Conservation (phyloP, 2,329 filamentous ascomycete species). For the Aspergillus sojae region DNA sequence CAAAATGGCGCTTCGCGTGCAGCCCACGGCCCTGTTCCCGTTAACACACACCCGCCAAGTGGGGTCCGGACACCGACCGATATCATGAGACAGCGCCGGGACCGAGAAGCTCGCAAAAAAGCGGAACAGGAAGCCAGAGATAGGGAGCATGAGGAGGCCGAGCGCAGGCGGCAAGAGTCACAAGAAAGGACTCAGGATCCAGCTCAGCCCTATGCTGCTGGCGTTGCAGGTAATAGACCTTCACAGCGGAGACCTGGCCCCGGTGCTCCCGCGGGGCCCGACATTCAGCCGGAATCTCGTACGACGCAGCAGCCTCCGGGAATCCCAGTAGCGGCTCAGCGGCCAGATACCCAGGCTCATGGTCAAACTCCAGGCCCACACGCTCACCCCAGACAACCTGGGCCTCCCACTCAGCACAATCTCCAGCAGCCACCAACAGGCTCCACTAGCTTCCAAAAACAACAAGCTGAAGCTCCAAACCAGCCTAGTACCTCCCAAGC, state of each 20-base stretch:
- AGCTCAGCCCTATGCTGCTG: constrained; percentile 47
- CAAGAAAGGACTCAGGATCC: constrained; percentile 34
- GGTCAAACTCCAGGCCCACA: constrained; percentile 13
- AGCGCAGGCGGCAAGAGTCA: constrained; percentile 47
- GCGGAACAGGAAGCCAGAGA: constrained; percentile 67
- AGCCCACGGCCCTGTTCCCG: constrained; percentile 56
- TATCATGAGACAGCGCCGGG: constrained; percentile 85
- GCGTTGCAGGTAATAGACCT: constrained; percentile 37
- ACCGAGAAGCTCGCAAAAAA: constrained; percentile 71
- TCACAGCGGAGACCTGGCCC: constrained; percentile 20
- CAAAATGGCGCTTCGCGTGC: constrained; percentile 60
- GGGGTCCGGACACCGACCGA: constrained; percentile 82
- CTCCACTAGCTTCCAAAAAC: constrained; percentile 21
- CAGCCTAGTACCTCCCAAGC: constrained; percentile 31
- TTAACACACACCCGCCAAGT: constrained; percentile 50
- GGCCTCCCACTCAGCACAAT: constrained; percentile 22
- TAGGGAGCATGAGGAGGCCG: constrained; percentile 56
- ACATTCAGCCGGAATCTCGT: constrained; percentile 13
- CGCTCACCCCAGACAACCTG: constrained; percentile 19
- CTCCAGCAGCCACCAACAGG: constrained; percentile 28
- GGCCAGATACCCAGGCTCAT: constrained; percentile 22
- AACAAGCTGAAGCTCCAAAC: constrained; percentile 29
- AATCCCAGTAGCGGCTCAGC: constrained; percentile 15
- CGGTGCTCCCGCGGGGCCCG: constrained; percentile 16
- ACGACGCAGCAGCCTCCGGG: constrained; percentile 13